Percentiles rank a stretch among this genome's conserved stretches.
These are phyloP conservation scores for Phytophthora idaei DNA, from an alignment of 352 stramenopile species.

Conservation along the genomic window DNA sequence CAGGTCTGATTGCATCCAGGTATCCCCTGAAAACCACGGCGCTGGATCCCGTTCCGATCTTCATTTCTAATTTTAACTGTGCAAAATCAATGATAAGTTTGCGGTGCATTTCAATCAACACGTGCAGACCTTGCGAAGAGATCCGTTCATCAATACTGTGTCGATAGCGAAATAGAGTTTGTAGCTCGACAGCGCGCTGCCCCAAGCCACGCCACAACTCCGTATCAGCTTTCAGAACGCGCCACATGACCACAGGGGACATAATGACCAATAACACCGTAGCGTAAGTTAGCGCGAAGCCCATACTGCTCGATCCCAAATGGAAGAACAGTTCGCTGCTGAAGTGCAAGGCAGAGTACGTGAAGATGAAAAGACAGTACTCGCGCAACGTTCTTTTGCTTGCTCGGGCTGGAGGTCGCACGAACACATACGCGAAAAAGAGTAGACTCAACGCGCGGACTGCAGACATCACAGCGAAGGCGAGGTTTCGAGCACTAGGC, in stretches of 20 bases:
- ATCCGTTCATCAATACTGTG: conserved; percentile 39
- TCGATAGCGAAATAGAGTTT: conserved; percentile 33
- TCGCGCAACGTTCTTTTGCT: conserved; percentile 38
- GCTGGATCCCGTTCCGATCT: conserved; percentile 54
- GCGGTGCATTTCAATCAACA: conserved; percentile 75
- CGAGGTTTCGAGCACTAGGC: conserved; percentile 17
- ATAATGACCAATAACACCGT: conserved; percentile 29
- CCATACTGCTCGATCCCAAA: conserved; percentile 21
- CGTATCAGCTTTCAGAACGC: conserved; percentile 52
- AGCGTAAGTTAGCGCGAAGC: conserved; percentile 41
- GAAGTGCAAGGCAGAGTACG: conserved; percentile 47
- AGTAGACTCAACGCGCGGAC: conserved; percentile 23
- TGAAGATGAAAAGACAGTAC: conserved; percentile 43
- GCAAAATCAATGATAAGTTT: conserved; percentile 83
- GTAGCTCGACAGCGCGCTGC: conserved; percentile 29
- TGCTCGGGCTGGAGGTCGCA: conserved; percentile 31
- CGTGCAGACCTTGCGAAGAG: conserved; percentile 55
- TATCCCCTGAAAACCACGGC: conserved; percentile 57
- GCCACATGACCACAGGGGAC: conserved; percentile 37
- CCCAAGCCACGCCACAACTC: conserved; percentile 56
- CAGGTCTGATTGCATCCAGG: conserved; percentile 37
- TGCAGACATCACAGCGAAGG: conserved; percentile 28
- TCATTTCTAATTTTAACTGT: conserved; percentile 56
- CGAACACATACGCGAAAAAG: conserved; percentile 34
- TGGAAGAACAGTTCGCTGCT: conserved; percentile 37